Conservation (phyloP, 75 land plant species). For the Pinus albicaulis region DNA sequence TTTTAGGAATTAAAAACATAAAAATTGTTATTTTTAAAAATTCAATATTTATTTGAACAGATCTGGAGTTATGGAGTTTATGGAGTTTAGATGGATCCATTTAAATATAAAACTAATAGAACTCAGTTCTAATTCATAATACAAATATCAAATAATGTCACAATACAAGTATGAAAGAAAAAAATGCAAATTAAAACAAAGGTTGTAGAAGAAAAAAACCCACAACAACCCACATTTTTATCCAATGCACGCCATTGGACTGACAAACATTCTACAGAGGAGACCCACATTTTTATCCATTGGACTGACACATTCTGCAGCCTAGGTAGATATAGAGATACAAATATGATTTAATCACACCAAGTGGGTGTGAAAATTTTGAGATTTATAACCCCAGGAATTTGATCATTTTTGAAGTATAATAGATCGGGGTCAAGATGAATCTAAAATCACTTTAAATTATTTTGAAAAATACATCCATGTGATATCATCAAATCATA, state of each 20-base stretch:
- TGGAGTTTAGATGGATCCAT: no score
- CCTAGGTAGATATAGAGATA: background rate
- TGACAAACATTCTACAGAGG: background rate
- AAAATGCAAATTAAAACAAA: background rate
- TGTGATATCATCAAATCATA: background rate
- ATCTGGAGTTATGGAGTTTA: no score
- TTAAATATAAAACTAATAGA: no score
- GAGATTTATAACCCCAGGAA: background rate
- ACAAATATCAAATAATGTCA: no score
- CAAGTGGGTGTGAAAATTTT: background rate
- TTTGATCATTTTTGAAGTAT: no score
- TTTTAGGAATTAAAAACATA: no score
- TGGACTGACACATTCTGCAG: background rate
- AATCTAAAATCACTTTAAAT: background rate
- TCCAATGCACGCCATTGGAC: background rate
- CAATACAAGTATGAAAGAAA: no score
- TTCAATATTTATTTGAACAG: no score
- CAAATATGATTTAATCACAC: background rate
- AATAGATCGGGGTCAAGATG: background rate
- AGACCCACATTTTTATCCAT: no score
- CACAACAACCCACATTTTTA: background rate
- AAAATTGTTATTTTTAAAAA: no score
- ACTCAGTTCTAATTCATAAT: no score
- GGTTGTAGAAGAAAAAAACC: background rate
- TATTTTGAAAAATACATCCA: background rate